Percentiles rank a stretch among this genome's conserved stretches.
Conservation (phyloP, 176 grass and related monocot species). For the Saccharum officinarum region DNA sequence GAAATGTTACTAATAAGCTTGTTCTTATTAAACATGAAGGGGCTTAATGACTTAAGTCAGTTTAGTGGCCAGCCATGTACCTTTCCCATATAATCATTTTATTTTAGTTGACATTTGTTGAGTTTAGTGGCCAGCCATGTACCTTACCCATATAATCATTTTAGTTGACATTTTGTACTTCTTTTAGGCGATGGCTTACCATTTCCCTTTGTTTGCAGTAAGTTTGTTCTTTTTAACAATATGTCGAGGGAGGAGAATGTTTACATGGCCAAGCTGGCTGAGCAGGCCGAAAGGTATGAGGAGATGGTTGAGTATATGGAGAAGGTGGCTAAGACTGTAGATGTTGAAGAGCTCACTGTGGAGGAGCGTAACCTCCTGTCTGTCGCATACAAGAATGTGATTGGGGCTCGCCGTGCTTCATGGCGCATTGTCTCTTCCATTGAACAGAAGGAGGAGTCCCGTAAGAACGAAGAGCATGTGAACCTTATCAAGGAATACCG, state of each 20-base stretch:
- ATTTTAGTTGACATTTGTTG: neutral
- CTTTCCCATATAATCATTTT: too few species aligned
- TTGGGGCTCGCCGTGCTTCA: slow-evolving; percentile 81
- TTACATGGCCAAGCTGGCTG: slow-evolving; percentile 90
- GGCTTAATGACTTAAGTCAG: neutral
- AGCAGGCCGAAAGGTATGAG: slow-evolving; percentile 83
- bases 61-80: too few species aligned
- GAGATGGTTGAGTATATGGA: slow-evolving; percentile 96
- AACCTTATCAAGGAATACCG: slow-evolving; percentile 75
- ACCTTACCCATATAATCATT: neutral
- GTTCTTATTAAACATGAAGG: neutral
- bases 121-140: neutral
- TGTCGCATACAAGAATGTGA: slow-evolving; percentile 93
- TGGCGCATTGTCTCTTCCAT: slow-evolving; percentile 96
- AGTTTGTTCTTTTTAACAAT: neutral
- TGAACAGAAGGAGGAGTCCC: slow-evolving; percentile 86
- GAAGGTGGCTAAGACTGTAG: slow-evolving; percentile 82
- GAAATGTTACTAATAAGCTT: neutral
- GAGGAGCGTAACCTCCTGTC: slow-evolving; percentile 92
- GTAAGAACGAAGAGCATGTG: slow-evolving; percentile 80
- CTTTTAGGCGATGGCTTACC: neutral
- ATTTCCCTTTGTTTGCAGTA: slow-evolving; percentile 10
- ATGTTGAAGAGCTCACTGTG: slow-evolving; percentile 73
- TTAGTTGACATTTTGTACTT: neutral
- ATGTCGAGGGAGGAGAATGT: slow-evolving; percentile 74